Conservation (phyloP, 2,329 filamentous ascomycete species). For the Colletotrichum sp. region DNA sequence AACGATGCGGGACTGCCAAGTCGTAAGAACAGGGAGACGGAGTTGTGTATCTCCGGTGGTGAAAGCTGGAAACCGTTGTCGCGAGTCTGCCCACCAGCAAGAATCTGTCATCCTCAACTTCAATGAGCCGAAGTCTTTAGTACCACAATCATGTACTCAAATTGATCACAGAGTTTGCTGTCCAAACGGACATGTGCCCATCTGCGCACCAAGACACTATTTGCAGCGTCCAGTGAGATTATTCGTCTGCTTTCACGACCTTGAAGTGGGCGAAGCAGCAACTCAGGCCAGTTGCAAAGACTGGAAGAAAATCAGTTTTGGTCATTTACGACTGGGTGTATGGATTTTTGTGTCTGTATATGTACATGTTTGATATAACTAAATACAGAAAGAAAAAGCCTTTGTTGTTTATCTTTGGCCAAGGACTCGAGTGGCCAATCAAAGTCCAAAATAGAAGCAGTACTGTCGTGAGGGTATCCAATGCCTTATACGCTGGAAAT, state of each 20-base stretch:
- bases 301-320: accelerated
- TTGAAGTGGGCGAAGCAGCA: background rate
- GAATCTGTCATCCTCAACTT: background rate
- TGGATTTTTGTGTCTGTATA: background rate
- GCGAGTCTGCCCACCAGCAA: accelerated
- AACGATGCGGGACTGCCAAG: background rate
- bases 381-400: background rate
- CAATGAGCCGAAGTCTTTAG: background rate
- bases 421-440: background rate
- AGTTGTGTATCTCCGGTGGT: background rate
- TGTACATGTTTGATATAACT: background rate
- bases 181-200: background rate
- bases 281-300: accelerated
- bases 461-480: background rate
- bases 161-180: background rate
- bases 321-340: accelerated
- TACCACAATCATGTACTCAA: background rate
- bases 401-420: background rate
- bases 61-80: background rate
- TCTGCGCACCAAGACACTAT: background rate
- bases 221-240: background rate
- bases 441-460: background rate
- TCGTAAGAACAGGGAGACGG: background rate
- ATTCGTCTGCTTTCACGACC: background rate
- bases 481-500: background rate